A percentile compares a stretch with the other conserved stretches of the same genome.
Conservation (phyloP, 192 early-diverging fungal species). For the Coemansia sp. region DNA sequence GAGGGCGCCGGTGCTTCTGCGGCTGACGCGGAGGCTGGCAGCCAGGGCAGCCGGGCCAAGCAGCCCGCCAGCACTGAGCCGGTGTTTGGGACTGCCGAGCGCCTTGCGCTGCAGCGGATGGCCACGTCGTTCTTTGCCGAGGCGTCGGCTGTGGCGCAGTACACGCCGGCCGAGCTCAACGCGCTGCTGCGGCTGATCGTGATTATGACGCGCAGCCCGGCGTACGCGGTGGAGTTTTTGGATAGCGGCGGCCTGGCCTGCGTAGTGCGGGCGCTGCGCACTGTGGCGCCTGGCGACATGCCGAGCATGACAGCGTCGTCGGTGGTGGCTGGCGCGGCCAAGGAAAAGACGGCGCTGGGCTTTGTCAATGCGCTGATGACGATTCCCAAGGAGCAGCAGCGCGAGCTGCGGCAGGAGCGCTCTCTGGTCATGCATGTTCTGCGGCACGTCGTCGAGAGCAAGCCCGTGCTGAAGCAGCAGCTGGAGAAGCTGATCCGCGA, state of each 20-base stretch:
- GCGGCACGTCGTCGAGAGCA: slow-evolving; percentile 84
- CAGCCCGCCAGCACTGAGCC: slow-evolving; percentile 8
- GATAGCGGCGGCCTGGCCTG: slow-evolving; percentile 64
- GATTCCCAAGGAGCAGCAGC: slow-evolving; percentile 59
- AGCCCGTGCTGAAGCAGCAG: slow-evolving; percentile 59
- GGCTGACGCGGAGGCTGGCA: not conserved
- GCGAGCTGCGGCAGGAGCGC: slow-evolving; percentile 77
- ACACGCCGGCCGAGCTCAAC: slow-evolving; percentile 45
- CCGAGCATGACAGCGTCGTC: slow-evolving; percentile 17
- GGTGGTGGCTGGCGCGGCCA: not conserved
- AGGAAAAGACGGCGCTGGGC: slow-evolving; percentile 40
- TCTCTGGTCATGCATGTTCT: slow-evolving; percentile 85
- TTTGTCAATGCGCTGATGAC: slow-evolving; percentile 65
- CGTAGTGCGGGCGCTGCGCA: slow-evolving; percentile 37
- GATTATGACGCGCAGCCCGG: slow-evolving; percentile 75
- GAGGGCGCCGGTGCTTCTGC: not conserved
- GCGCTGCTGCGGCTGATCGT: slow-evolving; percentile 80
- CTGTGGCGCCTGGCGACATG: slow-evolving; percentile 13
- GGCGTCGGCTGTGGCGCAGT: slow-evolving; percentile 16
- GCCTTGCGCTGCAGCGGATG: slow-evolving; percentile 37
- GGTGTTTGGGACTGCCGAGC: slow-evolving; percentile 24
- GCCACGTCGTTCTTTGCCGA: slow-evolving; percentile 27
- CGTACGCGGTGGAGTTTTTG: slow-evolving; percentile 69
- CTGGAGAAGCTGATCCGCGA: slow-evolving; percentile 79
- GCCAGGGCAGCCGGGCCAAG: slow-evolving; percentile 1